Evolutionary conservation across 148 eudicot species (phyloP).

Genomic region (Vaccinium vitisidaea): DNA sequence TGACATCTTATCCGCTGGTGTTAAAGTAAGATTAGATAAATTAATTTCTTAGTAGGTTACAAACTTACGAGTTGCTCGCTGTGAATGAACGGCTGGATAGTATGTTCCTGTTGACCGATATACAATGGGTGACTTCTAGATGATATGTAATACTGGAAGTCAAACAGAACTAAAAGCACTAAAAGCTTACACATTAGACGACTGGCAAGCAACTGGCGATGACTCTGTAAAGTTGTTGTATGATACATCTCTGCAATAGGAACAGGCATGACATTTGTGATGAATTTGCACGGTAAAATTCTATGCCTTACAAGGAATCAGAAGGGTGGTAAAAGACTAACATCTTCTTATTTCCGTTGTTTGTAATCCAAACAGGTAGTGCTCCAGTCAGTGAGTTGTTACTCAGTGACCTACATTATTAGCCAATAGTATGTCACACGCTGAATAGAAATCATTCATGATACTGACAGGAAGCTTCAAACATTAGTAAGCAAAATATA

Average conservation of each 20-base stretch:
- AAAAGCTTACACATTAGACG: slow-evolving; percentile 52
- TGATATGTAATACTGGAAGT: slow-evolving; percentile 1
- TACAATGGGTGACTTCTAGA: slow-evolving; percentile 3
- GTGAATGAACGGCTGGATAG: slow-evolving; percentile 49
- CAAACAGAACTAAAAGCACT: background rate
- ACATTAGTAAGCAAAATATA: background rate
- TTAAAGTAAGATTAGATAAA: background rate
- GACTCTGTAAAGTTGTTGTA: slow-evolving; percentile 63
- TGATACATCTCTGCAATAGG: slow-evolving; percentile 74
- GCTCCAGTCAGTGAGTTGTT: slow-evolving; percentile 55
- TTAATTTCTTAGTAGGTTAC: background rate
- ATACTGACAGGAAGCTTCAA: background rate
- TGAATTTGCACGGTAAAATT: background rate
- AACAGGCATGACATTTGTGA: background rate
- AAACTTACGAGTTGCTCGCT: slow-evolving; percentile 45
- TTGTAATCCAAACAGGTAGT: slow-evolving; percentile 50
- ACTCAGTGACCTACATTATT: slow-evolving; percentile 47
- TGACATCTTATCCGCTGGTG: background rate
- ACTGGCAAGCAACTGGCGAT: slow-evolving; percentile 39
- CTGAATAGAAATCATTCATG: background rate
- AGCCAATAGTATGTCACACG: background rate
- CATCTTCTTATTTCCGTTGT: no score
- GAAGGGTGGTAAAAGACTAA: slow-evolving; percentile 9
- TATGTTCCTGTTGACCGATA: slow-evolving; percentile 51
- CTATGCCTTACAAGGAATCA: background rate